These are phyloP conservation scores for Thielaviopsis populi DNA, from an alignment of 2,329 filamentous ascomycete species.

Conservation along the genomic window DNA sequence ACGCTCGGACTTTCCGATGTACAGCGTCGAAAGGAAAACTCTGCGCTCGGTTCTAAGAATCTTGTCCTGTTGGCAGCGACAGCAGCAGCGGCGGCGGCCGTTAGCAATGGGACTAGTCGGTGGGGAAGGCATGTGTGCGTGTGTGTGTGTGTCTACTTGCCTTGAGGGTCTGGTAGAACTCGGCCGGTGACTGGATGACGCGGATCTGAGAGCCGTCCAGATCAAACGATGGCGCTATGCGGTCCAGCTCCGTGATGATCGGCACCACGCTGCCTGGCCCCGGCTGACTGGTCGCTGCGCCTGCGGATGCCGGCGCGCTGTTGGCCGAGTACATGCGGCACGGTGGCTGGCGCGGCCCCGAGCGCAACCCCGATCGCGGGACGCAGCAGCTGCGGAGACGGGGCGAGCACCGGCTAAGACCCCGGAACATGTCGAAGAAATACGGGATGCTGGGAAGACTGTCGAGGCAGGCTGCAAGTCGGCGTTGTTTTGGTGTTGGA, in stretches of 20 bases:
- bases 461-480: background rate
- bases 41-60: conserved; percentile 64
- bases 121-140: too few relatives aligned
- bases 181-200: conserved; percentile 64
- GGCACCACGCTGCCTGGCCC: conserved; percentile 30
- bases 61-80: conserved; percentile 41
- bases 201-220: conserved; percentile 65
- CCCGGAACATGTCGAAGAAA: conserved; percentile 4
- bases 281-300: conserved; percentile 19
- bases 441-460: background rate
- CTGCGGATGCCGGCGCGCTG: conserved; percentile 9
- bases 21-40: conserved; percentile 89
- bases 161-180: conserved; percentile 87
- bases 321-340: conserved; percentile 6
- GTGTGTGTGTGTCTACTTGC: conserved; percentile 31
- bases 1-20: conserved; percentile 85
- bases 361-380: background rate
- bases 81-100: background rate
- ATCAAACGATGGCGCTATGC: conserved; percentile 79
- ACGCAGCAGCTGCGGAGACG: background rate
- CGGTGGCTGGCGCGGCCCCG: background rate
- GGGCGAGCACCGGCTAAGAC: background rate
- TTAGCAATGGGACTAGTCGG: background rate
- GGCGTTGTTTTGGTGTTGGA: background rate
- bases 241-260: conserved; percentile 62